phyloP scores from a whole-genome alignment of 176 grass and related monocot species.

The Musa acuminata region DNA sequence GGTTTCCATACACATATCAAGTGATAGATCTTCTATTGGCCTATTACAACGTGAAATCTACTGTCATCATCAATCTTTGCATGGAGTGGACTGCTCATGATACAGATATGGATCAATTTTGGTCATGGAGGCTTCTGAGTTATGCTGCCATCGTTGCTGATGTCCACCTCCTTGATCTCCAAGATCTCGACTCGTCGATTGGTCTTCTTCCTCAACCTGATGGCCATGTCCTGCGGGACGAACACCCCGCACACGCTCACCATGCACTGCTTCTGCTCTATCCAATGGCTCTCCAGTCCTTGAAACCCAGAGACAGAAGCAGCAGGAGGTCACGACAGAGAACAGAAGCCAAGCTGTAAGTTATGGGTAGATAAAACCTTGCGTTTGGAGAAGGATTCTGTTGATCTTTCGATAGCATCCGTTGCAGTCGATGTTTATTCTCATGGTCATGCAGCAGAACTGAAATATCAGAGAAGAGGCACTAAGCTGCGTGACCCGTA shows the following conservation, averaged over 20 bases:
- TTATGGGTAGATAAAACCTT: conserved; percentile 24
- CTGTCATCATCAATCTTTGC: neutral
- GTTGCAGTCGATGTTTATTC: conserved; percentile 97
- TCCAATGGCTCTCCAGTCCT: conserved; percentile 69
- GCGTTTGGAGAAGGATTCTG: conserved; percentile 70
- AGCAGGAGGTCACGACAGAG: neutral
- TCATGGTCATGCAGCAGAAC: conserved; percentile 69
- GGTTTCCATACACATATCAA: too few relatives aligned
- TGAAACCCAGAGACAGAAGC: neutral
- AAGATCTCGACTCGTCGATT: conserved; percentile 83
- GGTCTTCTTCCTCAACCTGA: conserved; percentile 80
- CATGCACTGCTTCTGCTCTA: conserved; percentile 71
- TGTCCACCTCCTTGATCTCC: conserved; percentile 54
- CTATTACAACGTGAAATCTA: neutral
- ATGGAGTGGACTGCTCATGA: neutral
- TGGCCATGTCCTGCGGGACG: conserved; percentile 78
- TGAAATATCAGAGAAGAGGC: neutral
- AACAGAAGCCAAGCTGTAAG: neutral
- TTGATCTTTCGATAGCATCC: conserved; percentile 87
- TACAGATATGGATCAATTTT: neutral
- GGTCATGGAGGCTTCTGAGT: neutral
- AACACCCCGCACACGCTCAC: conserved; percentile 54
- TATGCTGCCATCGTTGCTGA: neutral
- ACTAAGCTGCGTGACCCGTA: too few relatives aligned
- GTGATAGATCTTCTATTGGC: too few relatives aligned